phyloP scores from a whole-genome alignment of 225 moss, liverwort and hornwort species.

The Rhytidiadelphus loreus region DNA sequence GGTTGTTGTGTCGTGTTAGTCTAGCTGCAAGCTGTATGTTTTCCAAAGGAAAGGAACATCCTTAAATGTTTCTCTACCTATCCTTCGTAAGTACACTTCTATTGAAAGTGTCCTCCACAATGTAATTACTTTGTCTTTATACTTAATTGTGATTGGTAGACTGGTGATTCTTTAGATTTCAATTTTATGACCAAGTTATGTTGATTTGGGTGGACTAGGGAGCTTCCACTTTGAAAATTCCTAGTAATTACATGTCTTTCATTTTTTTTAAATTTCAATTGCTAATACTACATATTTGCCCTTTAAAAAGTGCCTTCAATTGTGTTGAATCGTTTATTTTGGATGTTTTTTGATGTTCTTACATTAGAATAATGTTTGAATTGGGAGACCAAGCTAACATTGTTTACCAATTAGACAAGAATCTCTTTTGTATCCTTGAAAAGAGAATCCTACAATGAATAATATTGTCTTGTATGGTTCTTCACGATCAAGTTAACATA shows the following conservation, averaged over 20 bases:
- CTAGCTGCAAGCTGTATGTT: too few species aligned
- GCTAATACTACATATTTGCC: rapidly evolving
- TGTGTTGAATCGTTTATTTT: not conserved
- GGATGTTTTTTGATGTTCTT: rapidly evolving
- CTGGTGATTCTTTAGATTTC: rapidly evolving
- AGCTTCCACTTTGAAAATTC: not conserved
- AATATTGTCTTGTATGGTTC: not conserved
- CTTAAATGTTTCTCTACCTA: too few species aligned
- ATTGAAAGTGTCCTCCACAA: too few species aligned
- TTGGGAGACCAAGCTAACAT: not conserved
- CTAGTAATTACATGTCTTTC: not conserved
- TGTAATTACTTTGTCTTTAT: rapidly evolving
- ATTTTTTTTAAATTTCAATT: not conserved
- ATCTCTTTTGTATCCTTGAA: not conserved
- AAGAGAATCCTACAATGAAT: rapidly evolving
- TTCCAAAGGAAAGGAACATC: too few species aligned
- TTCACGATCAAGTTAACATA: not conserved
- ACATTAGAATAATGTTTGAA: rapidly evolving
- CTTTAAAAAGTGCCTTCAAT: rapidly evolving
- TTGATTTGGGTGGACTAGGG: rapidly evolving
- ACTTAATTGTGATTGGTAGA: too few species aligned
- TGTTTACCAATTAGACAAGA: not conserved
- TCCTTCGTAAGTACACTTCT: too few species aligned
- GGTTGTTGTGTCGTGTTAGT: too few species aligned
- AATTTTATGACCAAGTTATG: not conserved